Base-by-base conservation (phyloP, 2,329 filamentous ascomycete species). In the Piedraia hortae region DNA sequence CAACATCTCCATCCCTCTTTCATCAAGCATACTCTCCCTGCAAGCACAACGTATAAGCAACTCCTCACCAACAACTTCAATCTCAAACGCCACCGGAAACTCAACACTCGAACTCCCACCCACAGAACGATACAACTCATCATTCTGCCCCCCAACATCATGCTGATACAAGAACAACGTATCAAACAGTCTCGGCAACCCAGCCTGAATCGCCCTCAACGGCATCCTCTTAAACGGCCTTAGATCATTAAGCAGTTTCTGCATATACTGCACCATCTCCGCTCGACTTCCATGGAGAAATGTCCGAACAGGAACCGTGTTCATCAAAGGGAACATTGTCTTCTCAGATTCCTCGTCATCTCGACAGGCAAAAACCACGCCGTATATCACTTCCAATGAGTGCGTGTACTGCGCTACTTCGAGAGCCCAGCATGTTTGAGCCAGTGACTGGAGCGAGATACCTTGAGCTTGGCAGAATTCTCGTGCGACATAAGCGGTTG, bases 261-360 rank as follows among this genome's bases (percentile, higher is more conserved):
- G 77, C 31, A 78, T 54, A 35, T 80, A 72, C 7, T 50, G 53
- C 13, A 90, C 45, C 45, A 88, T 66, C 1, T 65, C 56, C 1
- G 42, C 31, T 0, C 59, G 46, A 0, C 55, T 63, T 2, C 74
- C 74, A 33, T 85, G 71, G 2, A 90, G 41, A 3, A 80, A 54
- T 2, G 59, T 59, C 6, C 78, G 58, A 5, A 89, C 53, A 0
- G 70, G 61, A 0, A 90, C 65, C 0, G 80, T 90, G 37, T 89
- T 91, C 73, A 91, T 90, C 0, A 72, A 75, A 0, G 80, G 82
- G 35, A 90, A 91, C 37, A 80, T 54, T 7, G 82, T 44, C 12
- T 59, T 43, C 19, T 71, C 59, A 0, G 63, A 59, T 9, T 60
- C 56, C 20, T 72, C 66, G 6, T 62, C 64, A 25, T 85, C 74